Evolutionary conservation across 352 stramenopile genomes (phyloP).

Genomic region (Saprolegnia parasitica): DNA sequence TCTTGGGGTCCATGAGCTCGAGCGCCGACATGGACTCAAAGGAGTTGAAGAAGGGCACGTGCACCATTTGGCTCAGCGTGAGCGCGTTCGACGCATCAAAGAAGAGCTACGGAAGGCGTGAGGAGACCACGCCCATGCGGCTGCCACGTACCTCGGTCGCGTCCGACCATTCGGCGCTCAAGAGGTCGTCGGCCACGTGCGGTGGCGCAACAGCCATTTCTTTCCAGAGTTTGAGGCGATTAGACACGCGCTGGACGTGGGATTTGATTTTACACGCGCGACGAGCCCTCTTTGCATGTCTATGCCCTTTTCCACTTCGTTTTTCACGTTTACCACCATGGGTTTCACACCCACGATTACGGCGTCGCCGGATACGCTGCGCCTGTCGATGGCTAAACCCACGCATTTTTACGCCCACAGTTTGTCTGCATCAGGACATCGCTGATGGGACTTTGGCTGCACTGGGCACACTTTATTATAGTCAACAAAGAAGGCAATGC

Average conservation of each 20-base stretch:
- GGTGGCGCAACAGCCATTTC: not conserved
- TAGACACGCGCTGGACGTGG: too few relatives aligned
- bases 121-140: not conserved
- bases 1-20: conserved; percentile 92
- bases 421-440: too few relatives aligned
- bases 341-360: too few relatives aligned
- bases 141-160: not conserved
- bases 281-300: too few relatives aligned
- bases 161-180: not conserved
- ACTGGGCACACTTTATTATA: too few relatives aligned
- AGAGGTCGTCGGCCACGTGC: not conserved
- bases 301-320: too few relatives aligned
- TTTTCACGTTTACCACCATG: too few relatives aligned
- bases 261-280: too few relatives aligned
- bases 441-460: too few relatives aligned
- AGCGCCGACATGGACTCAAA: conserved; percentile 93
- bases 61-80: conserved; percentile 72
- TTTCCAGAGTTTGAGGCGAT: not conserved
- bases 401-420: not conserved
- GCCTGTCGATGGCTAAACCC: not conserved
- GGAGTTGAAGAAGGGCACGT: conserved; percentile 82
- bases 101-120: conserved; percentile 40
- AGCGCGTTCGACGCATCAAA: conserved; percentile 63
- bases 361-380: too few relatives aligned
- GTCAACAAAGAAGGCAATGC: too few relatives aligned